phyloP scores from a whole-genome alignment of 257 asterid species.

The Solanum bulbocastanum region DNA sequence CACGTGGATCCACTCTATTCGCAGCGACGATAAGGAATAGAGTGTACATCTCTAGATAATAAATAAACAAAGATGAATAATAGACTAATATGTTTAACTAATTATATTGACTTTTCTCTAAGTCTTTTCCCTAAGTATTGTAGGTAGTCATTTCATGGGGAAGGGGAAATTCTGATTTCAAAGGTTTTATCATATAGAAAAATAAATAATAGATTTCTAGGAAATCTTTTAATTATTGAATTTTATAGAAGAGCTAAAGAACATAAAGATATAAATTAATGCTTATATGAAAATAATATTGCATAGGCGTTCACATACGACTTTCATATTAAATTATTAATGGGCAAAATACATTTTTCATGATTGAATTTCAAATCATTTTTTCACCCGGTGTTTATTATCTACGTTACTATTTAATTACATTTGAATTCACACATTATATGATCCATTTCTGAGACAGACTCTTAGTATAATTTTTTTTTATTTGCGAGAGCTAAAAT shows the following conservation, averaged over 20 bases:
- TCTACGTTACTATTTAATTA: accelerated
- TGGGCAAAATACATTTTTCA: not conserved
- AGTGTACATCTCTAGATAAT: not conserved
- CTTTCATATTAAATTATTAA: not conserved
- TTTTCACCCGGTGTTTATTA: not conserved
- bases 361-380: not conserved
- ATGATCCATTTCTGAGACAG: not conserved
- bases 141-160: not conserved
- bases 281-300: not conserved
- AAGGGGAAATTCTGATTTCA: not conserved
- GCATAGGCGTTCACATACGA: not conserved
- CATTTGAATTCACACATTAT: not conserved
- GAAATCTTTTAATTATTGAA: not conserved
- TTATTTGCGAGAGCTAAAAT: no score
- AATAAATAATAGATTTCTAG: not conserved
- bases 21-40: not conserved
- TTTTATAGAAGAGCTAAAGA: not conserved
- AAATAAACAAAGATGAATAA: not conserved
- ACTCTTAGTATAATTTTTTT: not conserved
- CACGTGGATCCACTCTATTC: no score
- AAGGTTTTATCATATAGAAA: not conserved
- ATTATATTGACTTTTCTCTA: not conserved
- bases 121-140: not conserved
- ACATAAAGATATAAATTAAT: not conserved
- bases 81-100: not conserved